These are phyloP conservation scores for Ogataea hybrid DNA, from an alignment of 1,139 yeast species.

Conservation along the genomic window DNA sequence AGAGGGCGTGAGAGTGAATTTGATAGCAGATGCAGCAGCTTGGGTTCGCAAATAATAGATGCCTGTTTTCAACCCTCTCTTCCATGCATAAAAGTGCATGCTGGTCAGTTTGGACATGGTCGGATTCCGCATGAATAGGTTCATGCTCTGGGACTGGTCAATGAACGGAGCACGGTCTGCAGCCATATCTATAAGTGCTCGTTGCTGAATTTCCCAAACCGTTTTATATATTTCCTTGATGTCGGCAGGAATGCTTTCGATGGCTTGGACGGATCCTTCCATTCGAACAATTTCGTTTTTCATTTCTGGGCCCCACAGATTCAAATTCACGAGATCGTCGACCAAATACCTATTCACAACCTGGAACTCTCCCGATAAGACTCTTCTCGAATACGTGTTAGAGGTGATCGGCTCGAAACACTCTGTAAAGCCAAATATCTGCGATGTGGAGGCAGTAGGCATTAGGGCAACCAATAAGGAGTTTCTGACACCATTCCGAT, in stretches of 20 bases:
- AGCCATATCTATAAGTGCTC: conserved; percentile 86
- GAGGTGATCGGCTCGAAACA: conserved; percentile 62
- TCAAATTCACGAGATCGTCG: conserved; percentile 48
- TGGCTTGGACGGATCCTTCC: conserved; percentile 83
- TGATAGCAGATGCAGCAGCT: conserved; percentile 93
- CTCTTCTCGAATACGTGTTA: conserved; percentile 54
- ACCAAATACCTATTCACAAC: conserved; percentile 53
- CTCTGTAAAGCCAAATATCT: conserved; percentile 56
- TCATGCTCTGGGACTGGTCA: conserved; percentile 93
- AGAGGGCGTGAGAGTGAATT: conserved; percentile 73
- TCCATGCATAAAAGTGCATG: conserved; percentile 98
- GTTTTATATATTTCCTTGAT: conserved; percentile 83
- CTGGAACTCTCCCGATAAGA: conserved; percentile 57
- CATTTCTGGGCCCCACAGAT: conserved; percentile 55
- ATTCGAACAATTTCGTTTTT: conserved; percentile 75
- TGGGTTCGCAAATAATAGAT: conserved; percentile 96
- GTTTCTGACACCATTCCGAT: conserved; percentile 48
- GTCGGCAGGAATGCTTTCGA: conserved; percentile 74
- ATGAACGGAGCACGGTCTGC: conserved; percentile 92
- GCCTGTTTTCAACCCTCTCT: conserved; percentile 94
- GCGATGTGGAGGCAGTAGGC: conserved; percentile 68
- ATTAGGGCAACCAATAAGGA: conserved; percentile 58
- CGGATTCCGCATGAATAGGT: conserved; percentile 80
- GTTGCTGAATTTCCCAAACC: conserved; percentile 96
- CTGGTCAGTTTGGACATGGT: conserved; percentile 94